Base-by-base conservation (phyloP, 1,284 basidiomycete species). In the Marasmius tenuissimus region DNA sequence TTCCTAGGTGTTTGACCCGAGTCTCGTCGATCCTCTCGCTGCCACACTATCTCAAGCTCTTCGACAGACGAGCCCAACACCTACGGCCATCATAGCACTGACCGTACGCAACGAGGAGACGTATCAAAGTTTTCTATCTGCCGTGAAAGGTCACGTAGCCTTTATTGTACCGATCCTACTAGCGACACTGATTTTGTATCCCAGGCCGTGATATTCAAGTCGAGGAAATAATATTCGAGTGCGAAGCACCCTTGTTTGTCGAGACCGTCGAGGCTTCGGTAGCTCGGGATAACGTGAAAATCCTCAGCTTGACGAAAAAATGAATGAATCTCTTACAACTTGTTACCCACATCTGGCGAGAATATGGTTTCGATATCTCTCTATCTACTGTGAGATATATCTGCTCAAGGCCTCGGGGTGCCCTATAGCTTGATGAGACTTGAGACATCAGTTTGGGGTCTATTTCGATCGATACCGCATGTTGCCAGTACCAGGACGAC, bases 1-100 rank as follows among this genome's bases (percentile, higher is more conserved):
- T 22, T 1, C 27, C 37, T 58, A 93, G 91, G 84, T 90, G 3
- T 93, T 88, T 67, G 88, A 92, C 66, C 86, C 87, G 4, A 72
- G 71, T 11, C 76, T 91, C 50, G 81, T 92, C 45, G 80, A 83
- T 5, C 74, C 86, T 0, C 77, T 93, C 3, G 77, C 86, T 1
- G 74, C 77, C 4, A 81, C 82, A 2, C 70, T 93, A 7, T 68
- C 65, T 53, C 68, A 86, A n/a, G 78, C 79, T n/a, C 72, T 90
- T n/a, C 65, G 66, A 62, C 52, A 14, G 6, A 62, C 38, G 5
- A 56, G 57, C 27, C 58, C 11, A 34, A 63, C 62, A 48, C 76
- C 66, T 63, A 66, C 65, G 10, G 86, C 83, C 1, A 68, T 89
- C 16, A 79, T 92, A 59, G 86, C 88, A 1, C 68, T 89, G 52